Percentiles rank a stretch among this genome's conserved stretches.
phyloP scores from a whole-genome alignment of 2,329 filamentous ascomycete genomes.

The Verticillium albo-atrum region DNA sequence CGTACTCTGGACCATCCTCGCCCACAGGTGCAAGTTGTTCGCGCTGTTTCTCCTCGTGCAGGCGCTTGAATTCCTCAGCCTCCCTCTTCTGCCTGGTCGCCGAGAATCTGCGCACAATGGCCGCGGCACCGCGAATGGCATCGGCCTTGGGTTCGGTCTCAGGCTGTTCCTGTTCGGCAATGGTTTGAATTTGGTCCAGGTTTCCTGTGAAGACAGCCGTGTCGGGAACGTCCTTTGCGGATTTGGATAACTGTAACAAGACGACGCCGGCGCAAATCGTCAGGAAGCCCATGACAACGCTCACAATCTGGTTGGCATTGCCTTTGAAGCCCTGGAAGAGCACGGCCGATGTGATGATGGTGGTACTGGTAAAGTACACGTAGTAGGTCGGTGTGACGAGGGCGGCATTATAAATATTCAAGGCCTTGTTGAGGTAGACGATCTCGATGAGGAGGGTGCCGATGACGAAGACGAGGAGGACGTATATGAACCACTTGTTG shows the following conservation, averaged over 20 bases:
- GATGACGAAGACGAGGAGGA: constrained; percentile 86
- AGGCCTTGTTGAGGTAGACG: constrained; percentile 97
- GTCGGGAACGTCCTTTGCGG: constrained; percentile 94
- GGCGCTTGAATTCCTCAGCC: constrained; percentile 69
- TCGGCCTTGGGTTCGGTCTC: constrained; percentile 96
- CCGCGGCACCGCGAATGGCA: constrained; percentile 85
- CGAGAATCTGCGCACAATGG: constrained; percentile 81
- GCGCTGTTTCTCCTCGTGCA: constrained; percentile 71
- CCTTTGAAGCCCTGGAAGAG: constrained; percentile 94
- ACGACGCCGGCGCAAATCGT: constrained; percentile 92
- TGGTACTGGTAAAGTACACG: constrained; percentile 94
- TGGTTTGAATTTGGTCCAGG: constrained; percentile 90
- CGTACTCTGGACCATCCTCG: constrained; percentile 68
- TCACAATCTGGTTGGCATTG: constrained; percentile 72
- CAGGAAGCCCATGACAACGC: constrained; percentile 88
- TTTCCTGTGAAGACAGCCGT: constrained; percentile 88
- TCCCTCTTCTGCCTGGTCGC: constrained; percentile 72
- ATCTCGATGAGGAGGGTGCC: constrained; percentile 89
- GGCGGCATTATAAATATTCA: constrained; percentile 95
- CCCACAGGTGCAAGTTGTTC: constrained; percentile 70
- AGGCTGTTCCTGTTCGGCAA: constrained; percentile 92
- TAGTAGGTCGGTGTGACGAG: constrained; percentile 98
- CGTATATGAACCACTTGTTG: constrained; percentile 96
- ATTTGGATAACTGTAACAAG: constrained; percentile 92
- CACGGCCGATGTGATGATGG: constrained; percentile 89